phyloP scores from a whole-genome alignment of 2,329 filamentous ascomycete species.

The Pleomassaria siparia region DNA sequence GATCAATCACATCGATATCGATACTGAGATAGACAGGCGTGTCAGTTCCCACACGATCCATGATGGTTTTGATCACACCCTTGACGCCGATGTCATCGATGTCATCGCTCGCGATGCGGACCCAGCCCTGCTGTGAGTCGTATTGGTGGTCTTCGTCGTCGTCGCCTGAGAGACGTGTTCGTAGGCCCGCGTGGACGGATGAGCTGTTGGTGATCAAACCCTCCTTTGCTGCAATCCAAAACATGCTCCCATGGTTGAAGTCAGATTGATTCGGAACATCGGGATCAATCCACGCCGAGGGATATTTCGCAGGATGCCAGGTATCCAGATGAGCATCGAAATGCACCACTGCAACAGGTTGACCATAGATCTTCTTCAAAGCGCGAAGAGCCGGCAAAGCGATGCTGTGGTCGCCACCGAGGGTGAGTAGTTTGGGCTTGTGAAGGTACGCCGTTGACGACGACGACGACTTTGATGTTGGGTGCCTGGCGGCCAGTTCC shows the following conservation, averaged over 20 bases:
- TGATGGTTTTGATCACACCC: slow-evolving; percentile 71
- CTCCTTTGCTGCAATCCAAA: slow-evolving; percentile 83
- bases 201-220: slow-evolving; percentile 73
- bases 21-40: slow-evolving; percentile 79
- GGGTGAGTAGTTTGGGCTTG: slow-evolving; percentile 50
- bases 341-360: slow-evolving; percentile 52
- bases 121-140: slow-evolving; percentile 70
- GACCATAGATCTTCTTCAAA: slow-evolving; percentile 48
- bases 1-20: slow-evolving; percentile 81
- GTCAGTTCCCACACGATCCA: slow-evolving; percentile 70
- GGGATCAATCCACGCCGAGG: slow-evolving; percentile 67
- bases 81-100: slow-evolving; percentile 78
- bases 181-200: slow-evolving; percentile 79
- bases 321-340: slow-evolving; percentile 73
- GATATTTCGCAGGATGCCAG: slow-evolving; percentile 81
- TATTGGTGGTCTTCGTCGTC: slow-evolving; percentile 73
- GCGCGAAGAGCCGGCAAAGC: slow-evolving; percentile 54
- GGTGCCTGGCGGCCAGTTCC: slow-evolving; percentile 61
- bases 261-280: slow-evolving; percentile 63
- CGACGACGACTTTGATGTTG: slow-evolving; percentile 37
- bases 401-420: slow-evolving; percentile 55
- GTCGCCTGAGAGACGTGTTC: slow-evolving; percentile 70
- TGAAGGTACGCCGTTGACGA: slow-evolving; percentile 46
- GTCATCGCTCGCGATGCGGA: slow-evolving; percentile 79
- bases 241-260: slow-evolving; percentile 90